Evolutionary conservation across 192 early-diverging fungal genomes (phyloP).

Genomic region (Podochytrium sp.): DNA sequence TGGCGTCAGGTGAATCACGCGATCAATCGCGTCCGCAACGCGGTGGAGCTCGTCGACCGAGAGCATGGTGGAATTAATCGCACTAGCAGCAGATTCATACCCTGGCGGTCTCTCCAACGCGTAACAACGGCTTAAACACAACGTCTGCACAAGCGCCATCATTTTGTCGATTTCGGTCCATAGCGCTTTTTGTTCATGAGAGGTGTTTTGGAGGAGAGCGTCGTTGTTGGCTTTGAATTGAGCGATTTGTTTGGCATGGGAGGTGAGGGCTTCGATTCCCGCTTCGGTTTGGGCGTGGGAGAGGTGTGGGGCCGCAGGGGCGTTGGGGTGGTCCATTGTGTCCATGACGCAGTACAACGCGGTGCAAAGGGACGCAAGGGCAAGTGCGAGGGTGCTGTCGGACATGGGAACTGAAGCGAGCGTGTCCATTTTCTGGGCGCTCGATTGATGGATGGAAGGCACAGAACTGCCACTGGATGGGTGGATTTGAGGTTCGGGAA

Average conservation of each 20-base stretch:
- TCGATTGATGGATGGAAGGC: background rate
- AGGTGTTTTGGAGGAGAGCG: background rate
- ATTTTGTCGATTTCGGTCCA: slow-evolving; percentile 46
- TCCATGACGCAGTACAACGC: slow-evolving; percentile 18
- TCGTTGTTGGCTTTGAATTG: background rate
- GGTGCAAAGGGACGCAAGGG: slow-evolving; percentile 21
- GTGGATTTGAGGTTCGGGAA: background rate
- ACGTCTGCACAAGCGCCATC: slow-evolving; percentile 40
- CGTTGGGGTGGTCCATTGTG: background rate
- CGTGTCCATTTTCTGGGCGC: background rate
- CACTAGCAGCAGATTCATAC: background rate
- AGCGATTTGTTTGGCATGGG: background rate
- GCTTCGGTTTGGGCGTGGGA: background rate
- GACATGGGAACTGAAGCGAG: background rate
- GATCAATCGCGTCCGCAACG: slow-evolving; percentile 41
- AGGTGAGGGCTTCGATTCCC: background rate
- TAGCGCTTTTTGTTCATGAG: slow-evolving; percentile 27
- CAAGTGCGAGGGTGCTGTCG: slow-evolving; percentile 18
- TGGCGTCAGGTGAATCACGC: slow-evolving; percentile 39
- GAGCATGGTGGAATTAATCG: background rate
- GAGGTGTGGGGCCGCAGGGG: background rate
- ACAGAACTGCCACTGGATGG: background rate
- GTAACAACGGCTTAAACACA: slow-evolving; percentile 26
- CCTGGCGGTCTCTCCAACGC: slow-evolving; percentile 28
- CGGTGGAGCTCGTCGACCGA: slow-evolving; percentile 13